Evolutionary conservation across 805 yeast genomes (phyloP), one percentile per base, ranked within the genome.

Genomic region (Wickerhamiella lipophila): DNA sequence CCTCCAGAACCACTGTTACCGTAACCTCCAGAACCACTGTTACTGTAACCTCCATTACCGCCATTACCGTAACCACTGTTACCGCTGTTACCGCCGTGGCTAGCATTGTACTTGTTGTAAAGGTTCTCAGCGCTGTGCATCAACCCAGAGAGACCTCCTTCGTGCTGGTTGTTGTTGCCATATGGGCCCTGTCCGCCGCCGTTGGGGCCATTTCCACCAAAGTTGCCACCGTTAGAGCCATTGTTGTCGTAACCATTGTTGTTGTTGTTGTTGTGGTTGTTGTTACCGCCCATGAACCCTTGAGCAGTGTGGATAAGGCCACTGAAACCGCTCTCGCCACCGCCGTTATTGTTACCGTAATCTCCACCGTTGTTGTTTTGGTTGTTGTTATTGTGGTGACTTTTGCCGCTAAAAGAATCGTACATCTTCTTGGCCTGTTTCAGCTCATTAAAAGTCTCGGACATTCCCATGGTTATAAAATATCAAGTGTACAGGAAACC

Each of bases 321-420:
- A 16, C 23, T 2, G 34, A 44, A 15, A 18, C 47, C 47, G 23
- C 34, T 9, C 15, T 21, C 38, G 27, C 27, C 29, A 15, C 46
- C 42, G 6, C 42, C 42, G 12, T 21, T 13, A 38, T 38, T 38
- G 42, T 22, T 22, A 38, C 42, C 42, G 22, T n/a, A 21, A 22
- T 6, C 21, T 12, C 52, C 60, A 36, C 56, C 60, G 32, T 29
- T 29, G 44, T 55, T 60, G 48, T 60, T 62, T 19, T 58, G 55
- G 40, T 38, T 27, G 43, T 42, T 27, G 32, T 48, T 26, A 27
- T 48, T 48, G 13, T 23, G 12, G 30, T 36, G 34, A 18, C 43
- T 39, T 11, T 42, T 42, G 30, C 50, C 50, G 21, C 15, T 8
- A 16, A 49, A 11, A 13, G 23, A 15, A 25, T 43, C 47, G 27